Base-by-base conservation (phyloP, 176 grass and related monocot genomes). In the Metroxylon sagu region DNA sequence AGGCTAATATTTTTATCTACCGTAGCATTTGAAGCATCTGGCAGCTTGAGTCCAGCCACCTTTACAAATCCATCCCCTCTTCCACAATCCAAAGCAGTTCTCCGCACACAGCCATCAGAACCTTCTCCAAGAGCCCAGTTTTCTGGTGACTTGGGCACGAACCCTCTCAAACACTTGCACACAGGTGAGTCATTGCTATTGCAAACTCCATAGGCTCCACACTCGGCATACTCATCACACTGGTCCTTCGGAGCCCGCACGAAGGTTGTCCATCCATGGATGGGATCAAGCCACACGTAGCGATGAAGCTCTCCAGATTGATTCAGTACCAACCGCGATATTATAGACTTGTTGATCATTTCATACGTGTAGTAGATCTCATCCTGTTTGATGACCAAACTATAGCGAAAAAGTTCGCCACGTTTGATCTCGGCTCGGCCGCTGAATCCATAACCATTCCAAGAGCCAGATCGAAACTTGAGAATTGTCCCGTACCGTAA, bases 381-480 rank as follows among this genome's bases (percentile, higher is more conserved):
- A 1, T 61, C 27, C 1, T 67, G 16, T 1, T 71, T 69, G 53
- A 14, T 73, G 63, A 49, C 14, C 18, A 30, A 89, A 29, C 25
- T 61, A 35, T 54, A 77, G 60, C 65, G 69, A 15, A 77, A 57
- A 29, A 48, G 6, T n/a, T 25, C 43, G n/a, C 18, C 23, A 5
- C 27, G 12, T 39, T 53, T 6, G 67, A 76, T 76, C 26, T 79
- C 78, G 4, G 82, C 54, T 16, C 71, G 1, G 0, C 56, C 77
- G 10, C 29, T 31, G 68, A 90, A 90, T 21, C 72, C 65, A 53
- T 78, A 31, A 52, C 75, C 59, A 12, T 77, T 85, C 82, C 82
- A 80, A 54, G 65, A 25, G 23, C 82, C 79, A 4, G 55, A 79
- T 4, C 50, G 59, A 66, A 31, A 85, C 6, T 7, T 8, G 17